These are phyloP conservation scores for Pyrenula aspistea DNA, from an alignment of 495 filamentous ascomycete species.

Conservation along the genomic window DNA sequence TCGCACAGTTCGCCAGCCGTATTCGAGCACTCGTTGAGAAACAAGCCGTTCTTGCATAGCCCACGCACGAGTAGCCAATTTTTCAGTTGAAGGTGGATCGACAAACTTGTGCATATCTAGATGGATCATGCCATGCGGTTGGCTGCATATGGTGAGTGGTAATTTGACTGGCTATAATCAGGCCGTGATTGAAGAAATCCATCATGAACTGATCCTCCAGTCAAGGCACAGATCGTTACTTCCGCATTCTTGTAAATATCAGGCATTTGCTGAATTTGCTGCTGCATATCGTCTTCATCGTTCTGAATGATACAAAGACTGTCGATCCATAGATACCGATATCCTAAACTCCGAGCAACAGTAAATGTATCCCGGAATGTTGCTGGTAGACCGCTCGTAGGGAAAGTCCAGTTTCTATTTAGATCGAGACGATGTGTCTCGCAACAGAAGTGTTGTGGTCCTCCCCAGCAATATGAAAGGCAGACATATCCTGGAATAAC, in stretches of 20 bases:
- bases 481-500: background rate
- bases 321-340: slow-evolving; percentile 18
- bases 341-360: slow-evolving; percentile 1
- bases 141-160: background rate
- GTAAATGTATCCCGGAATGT: slow-evolving; percentile 4
- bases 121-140: background rate
- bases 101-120: background rate
- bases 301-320: slow-evolving; percentile 23
- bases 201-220: background rate
- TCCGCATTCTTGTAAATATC: slow-evolving; percentile 10
- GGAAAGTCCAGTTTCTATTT: background rate
- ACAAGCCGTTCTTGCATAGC: background rate
- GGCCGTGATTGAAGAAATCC: slow-evolving; percentile 2
- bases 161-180: background rate
- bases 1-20: background rate
- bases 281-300: slow-evolving; percentile 11
- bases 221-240: slow-evolving; percentile 13
- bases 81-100: background rate
- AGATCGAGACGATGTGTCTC: background rate
- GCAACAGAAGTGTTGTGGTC: background rate
- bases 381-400: background rate
- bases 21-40: background rate
- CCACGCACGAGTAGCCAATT: background rate
- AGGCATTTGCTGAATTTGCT: slow-evolving; percentile 12
- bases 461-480: background rate